phyloP scores from a whole-genome alignment of 805 yeast species.

The Zygosaccharomyces lentus region DNA sequence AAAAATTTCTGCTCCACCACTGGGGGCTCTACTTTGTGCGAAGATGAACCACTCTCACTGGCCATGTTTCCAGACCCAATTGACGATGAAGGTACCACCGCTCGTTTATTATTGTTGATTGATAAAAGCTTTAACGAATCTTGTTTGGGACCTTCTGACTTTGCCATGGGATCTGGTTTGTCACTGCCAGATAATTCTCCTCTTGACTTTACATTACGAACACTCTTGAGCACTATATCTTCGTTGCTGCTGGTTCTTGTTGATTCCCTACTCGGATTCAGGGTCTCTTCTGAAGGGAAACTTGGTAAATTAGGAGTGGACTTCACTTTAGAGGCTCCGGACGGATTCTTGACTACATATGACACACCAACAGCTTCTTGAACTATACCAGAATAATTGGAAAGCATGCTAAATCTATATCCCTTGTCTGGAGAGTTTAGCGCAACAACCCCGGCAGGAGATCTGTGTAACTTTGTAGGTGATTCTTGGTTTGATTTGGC shows the following conservation, averaged over 20 bases:
- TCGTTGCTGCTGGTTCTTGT: slow-evolving; percentile 3
- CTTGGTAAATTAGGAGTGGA: slow-evolving; percentile 14
- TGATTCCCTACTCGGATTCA: slow-evolving; percentile 3
- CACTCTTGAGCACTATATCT: slow-evolving; percentile 18
- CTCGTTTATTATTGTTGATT: slow-evolving; percentile 12
- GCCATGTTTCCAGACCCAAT: slow-evolving; percentile 24
- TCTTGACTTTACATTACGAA: slow-evolving; percentile 22
- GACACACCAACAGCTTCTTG: slow-evolving; percentile 34
- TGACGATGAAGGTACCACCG: slow-evolving; percentile 15
- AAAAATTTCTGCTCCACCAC: slow-evolving; percentile 4
- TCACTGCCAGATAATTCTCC: slow-evolving; percentile 15
- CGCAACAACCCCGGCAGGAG: slow-evolving; percentile 15
- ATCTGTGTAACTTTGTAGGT: slow-evolving; percentile 8
- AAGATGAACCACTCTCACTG: slow-evolving; percentile 24
- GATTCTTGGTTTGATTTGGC: background rate
- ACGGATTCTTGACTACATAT: slow-evolving; percentile 23
- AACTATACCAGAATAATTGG: slow-evolving; percentile 32
- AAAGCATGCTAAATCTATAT: slow-evolving; percentile 24
- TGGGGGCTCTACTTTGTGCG: slow-evolving; percentile 13
- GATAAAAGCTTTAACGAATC: slow-evolving; percentile 17
- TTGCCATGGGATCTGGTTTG: slow-evolving; percentile 1
- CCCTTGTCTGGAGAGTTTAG: slow-evolving; percentile 9
- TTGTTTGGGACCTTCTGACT: slow-evolving; percentile 8
- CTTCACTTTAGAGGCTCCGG: background rate
- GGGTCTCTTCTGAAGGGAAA: slow-evolving; percentile 15